A percentile compares a stretch with the other conserved stretches of the same genome.
These are phyloP conservation scores for Colletotrichum sp. DNA, from an alignment of 2,329 filamentous ascomycete genomes.

Conservation along the genomic window DNA sequence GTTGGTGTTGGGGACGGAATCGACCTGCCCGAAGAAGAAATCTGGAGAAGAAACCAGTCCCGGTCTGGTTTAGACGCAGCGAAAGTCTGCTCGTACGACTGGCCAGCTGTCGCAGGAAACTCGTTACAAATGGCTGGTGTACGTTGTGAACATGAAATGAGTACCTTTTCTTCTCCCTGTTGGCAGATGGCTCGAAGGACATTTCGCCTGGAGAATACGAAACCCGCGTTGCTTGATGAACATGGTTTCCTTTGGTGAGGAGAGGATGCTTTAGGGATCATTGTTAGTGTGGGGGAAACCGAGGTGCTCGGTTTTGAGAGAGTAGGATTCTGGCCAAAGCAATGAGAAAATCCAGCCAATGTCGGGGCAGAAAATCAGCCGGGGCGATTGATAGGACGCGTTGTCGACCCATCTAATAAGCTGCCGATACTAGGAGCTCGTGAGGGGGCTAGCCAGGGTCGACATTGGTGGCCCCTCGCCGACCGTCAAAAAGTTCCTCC, in stretches of 20 bases:
- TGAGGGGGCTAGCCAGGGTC: not conserved
- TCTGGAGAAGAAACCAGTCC: not conserved
- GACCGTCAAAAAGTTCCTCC: slow-evolving; percentile 12
- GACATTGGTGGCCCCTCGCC: not conserved
- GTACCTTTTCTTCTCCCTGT: not conserved
- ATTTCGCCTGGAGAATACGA: not conserved
- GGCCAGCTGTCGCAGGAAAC: not conserved
- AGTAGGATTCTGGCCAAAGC: not conserved
- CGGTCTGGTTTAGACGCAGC: not conserved
- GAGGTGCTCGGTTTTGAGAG: not conserved
- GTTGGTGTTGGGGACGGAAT: not conserved
- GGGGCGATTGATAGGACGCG: not conserved
- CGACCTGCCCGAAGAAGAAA: slow-evolving; percentile 12
- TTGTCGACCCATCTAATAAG: slow-evolving; percentile 10
- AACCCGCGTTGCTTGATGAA: not conserved
- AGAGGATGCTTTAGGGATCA: not conserved
- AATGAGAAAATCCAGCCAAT: not conserved
- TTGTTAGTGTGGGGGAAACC: not conserved
- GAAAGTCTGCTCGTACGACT: not conserved
- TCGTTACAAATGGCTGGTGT: not conserved
- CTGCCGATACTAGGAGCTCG: not conserved
- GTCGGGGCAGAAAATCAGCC: not conserved
- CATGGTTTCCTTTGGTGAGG: not conserved
- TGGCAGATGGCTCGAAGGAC: not conserved
- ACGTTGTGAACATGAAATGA: not conserved